Evolutionary conservation across 306 rosid species (phyloP), one percentile per base, ranked within the genome.

Genomic region (Quercus wislizeni): DNA sequence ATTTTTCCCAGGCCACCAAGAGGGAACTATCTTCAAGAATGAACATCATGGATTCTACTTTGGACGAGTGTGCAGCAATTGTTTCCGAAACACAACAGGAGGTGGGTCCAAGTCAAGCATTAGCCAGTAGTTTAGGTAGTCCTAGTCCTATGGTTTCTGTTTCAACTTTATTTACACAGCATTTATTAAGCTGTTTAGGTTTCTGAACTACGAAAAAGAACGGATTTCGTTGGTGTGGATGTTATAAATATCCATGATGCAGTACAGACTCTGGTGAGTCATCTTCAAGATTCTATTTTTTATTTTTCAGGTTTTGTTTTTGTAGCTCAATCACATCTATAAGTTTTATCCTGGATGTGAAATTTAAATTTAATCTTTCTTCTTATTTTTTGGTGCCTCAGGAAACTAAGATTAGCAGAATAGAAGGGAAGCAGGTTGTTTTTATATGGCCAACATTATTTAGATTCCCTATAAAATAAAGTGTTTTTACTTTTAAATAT

Each of bases 341-440:
- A 17, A 55, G 61, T 76, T 51, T 63, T 43, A 70, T 67, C 41
- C 63, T 71, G 61, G 54, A 69, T 64, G 19, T 76, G 73, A 21
- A 79, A 79, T 73, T 27, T 55, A 74, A 52, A 65, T 65, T 56
- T 80, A 79, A 85, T 77, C 69, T 35, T n/a, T 80, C 64, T 23
- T 72, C 35, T 33, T 80, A 23, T 12, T 67, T 68, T 84, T 7
- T 19, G 11, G 27, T 52, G 64, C 58, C 75, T 30, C 92, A 95
- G 99, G 92, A 88, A 81, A 83, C 85, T 54, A 95, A 83, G 87
- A 86, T 95, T 51, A 74, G 74, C 76, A 87, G 81, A 76, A 87
- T 95, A 62, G 99, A 89, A 87, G 89, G 81, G 83, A 93, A 90
- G 73, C 98, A 93, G 99, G 99, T 95, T 87, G 27, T 71, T 71